Percentiles rank a stretch among this genome's conserved stretches.
Evolutionary conservation across 208 protist species (phyloP).

Genomic region (Trypanosoma avium): DNA sequence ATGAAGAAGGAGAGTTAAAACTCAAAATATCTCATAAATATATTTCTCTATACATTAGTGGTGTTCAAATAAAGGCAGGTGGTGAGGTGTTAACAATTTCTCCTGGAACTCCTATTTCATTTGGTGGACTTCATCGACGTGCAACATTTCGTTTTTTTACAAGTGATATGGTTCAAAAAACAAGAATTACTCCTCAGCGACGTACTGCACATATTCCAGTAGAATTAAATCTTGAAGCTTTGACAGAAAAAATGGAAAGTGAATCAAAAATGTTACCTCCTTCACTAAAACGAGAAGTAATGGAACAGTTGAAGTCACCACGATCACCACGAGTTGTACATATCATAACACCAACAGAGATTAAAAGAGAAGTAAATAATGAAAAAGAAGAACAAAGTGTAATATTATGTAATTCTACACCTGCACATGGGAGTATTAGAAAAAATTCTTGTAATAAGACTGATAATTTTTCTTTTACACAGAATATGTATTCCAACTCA

Average conservation of each 20-base stretch:
- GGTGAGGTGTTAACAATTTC: background rate
- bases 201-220: background rate
- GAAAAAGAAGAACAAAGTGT: background rate
- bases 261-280: background rate
- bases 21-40: background rate
- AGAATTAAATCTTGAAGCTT: background rate
- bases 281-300: background rate
- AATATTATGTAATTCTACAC: background rate
- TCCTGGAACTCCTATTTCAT: slow-evolving; percentile 9
- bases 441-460: background rate
- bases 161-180: background rate
- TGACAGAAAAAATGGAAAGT: background rate
- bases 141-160: slow-evolving; percentile 22
- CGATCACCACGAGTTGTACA: slow-evolving; percentile 17
- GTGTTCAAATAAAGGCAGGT: slow-evolving; percentile 2
- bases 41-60: slow-evolving; percentile 1
- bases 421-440: background rate
- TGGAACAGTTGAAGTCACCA: background rate
- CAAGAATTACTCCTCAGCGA: background rate
- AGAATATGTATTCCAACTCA: too few species aligned
- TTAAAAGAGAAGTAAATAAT: background rate
- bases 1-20: background rate
- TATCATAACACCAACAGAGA: background rate
- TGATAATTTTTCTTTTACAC: background rate
- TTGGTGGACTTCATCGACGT: background rate